Percentiles rank a stretch among this genome's conserved stretches.
Conservation (phyloP, 495 filamentous ascomycete species). For the Jackrogersella minutella region DNA sequence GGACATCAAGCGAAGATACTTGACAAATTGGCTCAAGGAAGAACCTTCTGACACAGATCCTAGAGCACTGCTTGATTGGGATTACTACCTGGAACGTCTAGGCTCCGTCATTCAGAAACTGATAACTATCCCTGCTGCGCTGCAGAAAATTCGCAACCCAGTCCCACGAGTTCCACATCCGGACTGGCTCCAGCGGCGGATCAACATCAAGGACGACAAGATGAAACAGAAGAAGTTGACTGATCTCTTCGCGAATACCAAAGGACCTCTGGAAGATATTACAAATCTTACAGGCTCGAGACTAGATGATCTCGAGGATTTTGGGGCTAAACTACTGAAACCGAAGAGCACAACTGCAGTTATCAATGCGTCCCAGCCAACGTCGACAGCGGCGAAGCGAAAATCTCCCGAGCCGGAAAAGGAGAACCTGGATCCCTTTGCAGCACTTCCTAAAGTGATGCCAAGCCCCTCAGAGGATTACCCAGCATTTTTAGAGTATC, state of each 20-base stretch:
- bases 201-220: constrained; percentile 93
- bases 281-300: constrained; percentile 65
- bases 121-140: constrained; percentile 95
- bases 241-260: constrained; percentile 76
- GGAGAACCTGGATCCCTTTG: constrained; percentile 78
- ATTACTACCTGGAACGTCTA: constrained; percentile 93
- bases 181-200: constrained; percentile 93
- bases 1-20: constrained; percentile 83
- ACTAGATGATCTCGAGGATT: constrained; percentile 85
- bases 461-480: constrained; percentile 89
- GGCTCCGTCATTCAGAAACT: constrained; percentile 98
- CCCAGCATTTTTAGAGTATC: constrained; percentile 86
- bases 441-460: constrained; percentile 84
- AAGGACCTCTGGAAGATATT: constrained; percentile 76
- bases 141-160: constrained; percentile 94
- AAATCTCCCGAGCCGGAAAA: constrained; percentile 73
- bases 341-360: constrained; percentile 70
- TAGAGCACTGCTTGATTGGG: constrained; percentile 88
- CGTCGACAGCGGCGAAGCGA: constrained; percentile 71
- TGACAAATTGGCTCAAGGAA: constrained; percentile 94
- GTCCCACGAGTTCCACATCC: constrained; percentile 93
- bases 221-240: constrained; percentile 99
- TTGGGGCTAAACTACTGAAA: constrained; percentile 74
- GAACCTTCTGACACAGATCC: constrained; percentile 95
- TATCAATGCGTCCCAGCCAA: constrained; percentile 55